Percentiles rank a stretch among this genome's conserved stretches.
Conservation (phyloP, 2,329 filamentous ascomycete species). For the Tolypocladium inflatum region DNA sequence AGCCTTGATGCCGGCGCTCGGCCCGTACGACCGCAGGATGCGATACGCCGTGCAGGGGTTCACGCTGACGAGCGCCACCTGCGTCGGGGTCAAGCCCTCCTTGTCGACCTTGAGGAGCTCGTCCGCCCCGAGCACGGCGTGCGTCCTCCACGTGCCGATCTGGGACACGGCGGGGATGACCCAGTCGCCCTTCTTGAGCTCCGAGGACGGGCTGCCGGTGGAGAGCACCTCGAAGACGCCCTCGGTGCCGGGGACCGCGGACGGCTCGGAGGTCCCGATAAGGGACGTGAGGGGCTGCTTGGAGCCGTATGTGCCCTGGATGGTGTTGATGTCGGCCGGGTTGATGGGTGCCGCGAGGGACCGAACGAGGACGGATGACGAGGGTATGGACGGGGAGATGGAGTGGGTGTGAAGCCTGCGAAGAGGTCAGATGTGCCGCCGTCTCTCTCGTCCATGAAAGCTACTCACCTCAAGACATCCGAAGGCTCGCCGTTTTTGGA, state of each 20-base stretch:
- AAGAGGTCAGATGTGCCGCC: neutral
- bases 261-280: slow-evolving; percentile 67
- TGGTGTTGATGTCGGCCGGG: slow-evolving; percentile 94
- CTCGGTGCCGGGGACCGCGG: slow-evolving; percentile 80
- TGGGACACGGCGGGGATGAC: slow-evolving; percentile 77
- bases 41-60: slow-evolving; percentile 94
- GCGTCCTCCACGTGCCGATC: slow-evolving; percentile 92
- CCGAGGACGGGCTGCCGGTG: slow-evolving; percentile 45
- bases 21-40: slow-evolving; percentile 75
- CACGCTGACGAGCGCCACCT: slow-evolving; percentile 80
- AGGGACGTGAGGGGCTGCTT: slow-evolving; percentile 68
- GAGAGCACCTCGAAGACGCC: slow-evolving; percentile 85
- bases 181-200: slow-evolving; percentile 73
- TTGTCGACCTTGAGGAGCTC: slow-evolving; percentile 62
- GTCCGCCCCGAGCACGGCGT: slow-evolving; percentile 55
- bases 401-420: slow-evolving; percentile 61
- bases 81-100: slow-evolving; percentile 60
- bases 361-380: slow-evolving; percentile 61
- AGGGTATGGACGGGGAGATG: slow-evolving; percentile 64
- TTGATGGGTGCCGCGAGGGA: slow-evolving; percentile 90
- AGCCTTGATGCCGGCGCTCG: slow-evolving; percentile 32
- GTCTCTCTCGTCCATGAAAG: neutral
- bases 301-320: slow-evolving; percentile 90
- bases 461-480: slow-evolving; percentile 52
- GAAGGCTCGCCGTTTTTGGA: slow-evolving; percentile 65